Evolutionary conservation across 345 rosid genomes (phyloP), one percentile per base, ranked within the genome.

Genomic region (Conringia planisiliqua): DNA sequence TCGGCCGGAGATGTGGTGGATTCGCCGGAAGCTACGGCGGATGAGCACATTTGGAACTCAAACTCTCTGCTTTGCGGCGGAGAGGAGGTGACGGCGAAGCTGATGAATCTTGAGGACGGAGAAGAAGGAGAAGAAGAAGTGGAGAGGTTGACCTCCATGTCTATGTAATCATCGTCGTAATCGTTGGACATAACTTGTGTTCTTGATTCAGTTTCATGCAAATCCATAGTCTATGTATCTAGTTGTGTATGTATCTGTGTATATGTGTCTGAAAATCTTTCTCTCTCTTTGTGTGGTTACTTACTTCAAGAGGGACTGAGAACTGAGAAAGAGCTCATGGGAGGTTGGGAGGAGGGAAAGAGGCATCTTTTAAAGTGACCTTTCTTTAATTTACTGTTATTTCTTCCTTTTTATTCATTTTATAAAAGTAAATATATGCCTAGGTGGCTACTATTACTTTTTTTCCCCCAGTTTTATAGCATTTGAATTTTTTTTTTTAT

Each of bases 31-130:
- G 81, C 54, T 62, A 85, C 66, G 55, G 82, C 55, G 60, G 78
- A 62, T 35, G 82, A 83, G 56, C 83, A 80, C 93, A 87, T 86
- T 75, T 89, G 91, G 48, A 96, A 96, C 84, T 96, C 98, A 68
- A 96, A 96, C 62, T 90, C 98, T 79, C 84, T 70, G 72, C 36
- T 80, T n/a, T 81, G 90, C 9, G 89, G 86, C 2, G 94, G 87
- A 6, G 98, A 87, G 61, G 29, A 83, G 59, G 52, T 80, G 10
- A 82, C 73, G 61, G 90, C 26, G 75, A 76, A 85, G 71, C 81
- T 75, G 13, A 76, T 42, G 74, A 82, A 82, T 64, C 77, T 65
- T 7, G 82, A 51, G 35, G 81, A 66, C 0, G 58, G 24, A 63
- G 43, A 55, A 27, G 77, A 38, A 10, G 98, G 85, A 55, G 78